Evolutionary conservation across 2,329 filamentous ascomycete genomes (phyloP).

Genomic region (Fusarium gaditjirri): DNA sequence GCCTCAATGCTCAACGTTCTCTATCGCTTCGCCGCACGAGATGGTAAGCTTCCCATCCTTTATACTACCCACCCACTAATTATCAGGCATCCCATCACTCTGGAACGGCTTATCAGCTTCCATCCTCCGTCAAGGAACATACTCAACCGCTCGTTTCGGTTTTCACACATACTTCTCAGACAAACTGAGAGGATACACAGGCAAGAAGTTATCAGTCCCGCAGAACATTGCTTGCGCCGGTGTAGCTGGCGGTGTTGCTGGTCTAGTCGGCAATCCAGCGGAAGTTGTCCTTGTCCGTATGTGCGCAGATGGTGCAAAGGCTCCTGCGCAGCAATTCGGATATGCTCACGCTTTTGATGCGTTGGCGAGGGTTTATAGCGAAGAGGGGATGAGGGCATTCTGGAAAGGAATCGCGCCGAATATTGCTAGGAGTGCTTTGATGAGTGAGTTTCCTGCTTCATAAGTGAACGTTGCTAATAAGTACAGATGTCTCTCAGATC

Average conservation of each 20-base stretch:
- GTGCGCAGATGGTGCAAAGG: conserved; percentile 58
- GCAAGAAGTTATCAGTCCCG: conserved; percentile 47
- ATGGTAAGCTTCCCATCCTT: conserved; percentile 44
- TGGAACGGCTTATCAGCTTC: conserved; percentile 58
- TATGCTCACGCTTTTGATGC: conserved; percentile 54
- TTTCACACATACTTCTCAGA: conserved; percentile 53
- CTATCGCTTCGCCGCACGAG: conserved; percentile 52
- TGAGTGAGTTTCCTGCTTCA: conserved; percentile 49
- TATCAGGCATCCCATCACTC: conserved; percentile 52
- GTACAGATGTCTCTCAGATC: conserved; percentile 55
- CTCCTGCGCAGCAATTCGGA: conserved; percentile 48
- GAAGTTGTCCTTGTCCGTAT: conserved; percentile 58
- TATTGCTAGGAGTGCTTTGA: conserved; percentile 55
- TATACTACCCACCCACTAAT: neutral
- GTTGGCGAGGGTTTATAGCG: conserved; percentile 39
- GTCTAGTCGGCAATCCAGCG: conserved; percentile 58
- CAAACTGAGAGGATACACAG: conserved; percentile 42
- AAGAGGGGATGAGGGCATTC: conserved; percentile 54
- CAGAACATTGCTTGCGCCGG: conserved; percentile 54
- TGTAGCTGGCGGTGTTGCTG: conserved; percentile 54
- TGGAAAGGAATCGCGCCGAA: conserved; percentile 54
- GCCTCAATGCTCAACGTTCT: conserved; percentile 54
- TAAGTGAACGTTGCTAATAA: conserved; percentile 10
- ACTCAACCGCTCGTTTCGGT: conserved; percentile 58
- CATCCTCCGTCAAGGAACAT: conserved; percentile 56